Evolutionary conservation across 805 yeast genomes (phyloP).

Genomic region (Lachancea dasiensis): DNA sequence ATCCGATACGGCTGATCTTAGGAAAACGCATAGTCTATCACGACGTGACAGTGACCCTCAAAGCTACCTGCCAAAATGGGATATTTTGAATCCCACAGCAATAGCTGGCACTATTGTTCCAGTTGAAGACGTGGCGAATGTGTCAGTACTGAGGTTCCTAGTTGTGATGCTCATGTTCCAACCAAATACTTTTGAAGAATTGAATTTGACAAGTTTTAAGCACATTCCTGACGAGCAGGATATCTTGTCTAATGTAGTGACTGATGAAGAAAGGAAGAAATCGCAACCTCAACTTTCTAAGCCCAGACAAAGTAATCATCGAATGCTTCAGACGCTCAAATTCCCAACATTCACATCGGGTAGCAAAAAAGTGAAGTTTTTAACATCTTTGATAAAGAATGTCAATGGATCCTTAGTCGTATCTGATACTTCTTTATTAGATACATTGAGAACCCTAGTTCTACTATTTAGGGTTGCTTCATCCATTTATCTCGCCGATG

Average conservation of each 20-base stretch:
- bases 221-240: conserved; percentile 18
- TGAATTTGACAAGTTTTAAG: conserved; percentile 22
- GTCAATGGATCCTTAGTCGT: conserved; percentile 22
- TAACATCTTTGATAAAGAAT: conserved; percentile 23
- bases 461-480: conserved; percentile 8
- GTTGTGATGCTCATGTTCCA: conserved; percentile 24
- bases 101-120: conserved; percentile 4
- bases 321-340: conserved; percentile 19
- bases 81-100: conserved; percentile 3
- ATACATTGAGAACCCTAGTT: conserved; percentile 21
- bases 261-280: conserved; percentile 13
- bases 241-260: background rate
- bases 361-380: conserved; percentile 23
- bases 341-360: conserved; percentile 15
- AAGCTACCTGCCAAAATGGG: background rate
- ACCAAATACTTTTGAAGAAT: conserved; percentile 21
- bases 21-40: background rate
- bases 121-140: conserved; percentile 24
- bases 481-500: conserved; percentile 5
- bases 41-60: background rate
- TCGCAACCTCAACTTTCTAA: conserved; percentile 5
- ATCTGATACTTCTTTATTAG: conserved; percentile 23
- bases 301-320: conserved; percentile 3
- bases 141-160: conserved; percentile 25
- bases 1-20: conserved; percentile 1